Base-by-base conservation (phyloP, 805 yeast genomes). In the Ascoidea tarda region DNA sequence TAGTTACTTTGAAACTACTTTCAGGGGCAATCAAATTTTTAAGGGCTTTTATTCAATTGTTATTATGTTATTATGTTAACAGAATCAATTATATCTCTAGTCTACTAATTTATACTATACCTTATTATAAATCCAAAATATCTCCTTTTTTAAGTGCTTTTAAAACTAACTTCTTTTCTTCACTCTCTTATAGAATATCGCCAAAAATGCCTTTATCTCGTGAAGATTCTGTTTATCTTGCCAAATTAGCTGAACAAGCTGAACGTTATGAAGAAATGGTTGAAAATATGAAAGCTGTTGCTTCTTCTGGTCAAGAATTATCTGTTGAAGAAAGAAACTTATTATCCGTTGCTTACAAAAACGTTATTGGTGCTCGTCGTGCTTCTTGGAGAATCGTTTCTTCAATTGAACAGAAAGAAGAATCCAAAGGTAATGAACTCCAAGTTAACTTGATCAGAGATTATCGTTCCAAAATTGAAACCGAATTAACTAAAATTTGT, bases 251-350 rank as follows among this genome's bases (percentile, higher is more conserved):
- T 66, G 98, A 91, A 75, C 97, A 91, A 77, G 97, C 98, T 66
- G 99, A 93, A 77, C 95, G 98, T 75, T 93, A 90, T 71, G 98
- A 93, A 76, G 98, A 91, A 76, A 89, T 87, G 97, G 98, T 91
- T 63, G 96, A 88, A 71, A 88, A 87, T 77, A 91, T 91, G 97
- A 90, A 91, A 72, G 84, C 87, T 52, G 98, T 93, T 65, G 98
- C 97, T 62, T 84, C 95, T 47, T 81, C 95, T 48, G 96, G 96
- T 58, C 90, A 87, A 72, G 98, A 91, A 71, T 76, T 93, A 62
- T 84, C 95, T 51, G 96, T 93, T 60, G 99, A 93, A 75, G 99
- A 93, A 76, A 90, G 99, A 73, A 93, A 93, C 74, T 78, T 91
- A 62, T 79, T 91, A 64, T 88, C 96, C 42, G 98, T 93, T 63